Percentiles rank a stretch among this genome's conserved stretches.
Conservation (phyloP, 495 filamentous ascomycete species). For the Tetracladium marchalianum region DNA sequence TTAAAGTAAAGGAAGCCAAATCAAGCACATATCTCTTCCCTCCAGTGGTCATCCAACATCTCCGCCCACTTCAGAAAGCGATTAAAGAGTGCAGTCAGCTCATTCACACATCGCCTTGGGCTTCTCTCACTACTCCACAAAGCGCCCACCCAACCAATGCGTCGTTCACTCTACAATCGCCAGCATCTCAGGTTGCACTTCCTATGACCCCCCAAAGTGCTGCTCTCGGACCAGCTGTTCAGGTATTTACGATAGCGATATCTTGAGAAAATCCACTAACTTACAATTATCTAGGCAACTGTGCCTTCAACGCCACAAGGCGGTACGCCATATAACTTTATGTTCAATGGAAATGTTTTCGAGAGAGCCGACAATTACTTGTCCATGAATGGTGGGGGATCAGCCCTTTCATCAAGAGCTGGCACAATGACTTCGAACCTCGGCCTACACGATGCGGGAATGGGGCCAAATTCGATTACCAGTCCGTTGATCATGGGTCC, state of each 20-base stretch:
- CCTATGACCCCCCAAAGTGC: constrained; percentile 68
- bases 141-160: constrained; percentile 3
- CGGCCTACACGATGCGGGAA: constrained; percentile 15
- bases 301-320: constrained; percentile 71
- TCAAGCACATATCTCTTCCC: constrained; percentile 52
- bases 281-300: constrained; percentile 40
- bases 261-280: too few relatives aligned
- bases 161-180: constrained; percentile 15
- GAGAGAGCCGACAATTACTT: constrained; percentile 64
- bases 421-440: constrained; percentile 21
- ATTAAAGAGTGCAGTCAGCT: constrained; percentile 65
- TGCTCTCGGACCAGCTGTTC: constrained; percentile 77
- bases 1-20: constrained; percentile 58
- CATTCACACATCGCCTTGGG: constrained; percentile 74
- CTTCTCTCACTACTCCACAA: constrained; percentile 22
- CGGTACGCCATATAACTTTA: constrained; percentile 44
- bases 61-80: constrained; percentile 65
- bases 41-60: constrained; percentile 53
- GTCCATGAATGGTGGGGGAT: constrained; percentile 30
- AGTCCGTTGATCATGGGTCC: constrained; percentile 14
- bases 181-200: constrained; percentile 25
- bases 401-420: constrained; percentile 11
- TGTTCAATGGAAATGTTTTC: constrained; percentile 62
- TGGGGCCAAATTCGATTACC: constrained; percentile 12
- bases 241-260: constrained; percentile 18